These are phyloP conservation scores for Smittium mucronatum DNA, from an alignment of 371 early-diverging fungal species.

Conservation along the genomic window DNA sequence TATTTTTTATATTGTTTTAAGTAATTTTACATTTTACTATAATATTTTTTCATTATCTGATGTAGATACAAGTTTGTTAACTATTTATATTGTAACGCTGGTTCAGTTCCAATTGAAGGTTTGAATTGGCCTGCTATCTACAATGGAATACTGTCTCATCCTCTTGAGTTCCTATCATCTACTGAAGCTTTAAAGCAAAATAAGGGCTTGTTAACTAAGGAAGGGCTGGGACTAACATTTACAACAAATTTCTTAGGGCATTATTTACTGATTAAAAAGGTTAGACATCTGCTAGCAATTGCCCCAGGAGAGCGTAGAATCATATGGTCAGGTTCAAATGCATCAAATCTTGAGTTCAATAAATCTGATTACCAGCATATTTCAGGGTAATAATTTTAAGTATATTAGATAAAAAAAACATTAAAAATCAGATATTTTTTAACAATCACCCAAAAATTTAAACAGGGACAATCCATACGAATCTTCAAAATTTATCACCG, in stretches of 20 bases:
- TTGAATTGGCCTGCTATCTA: conserved; percentile 37
- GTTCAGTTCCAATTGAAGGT: conserved; percentile 46
- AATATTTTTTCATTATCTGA: neutral
- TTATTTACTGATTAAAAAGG: conserved; percentile 55
- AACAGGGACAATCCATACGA: conserved; percentile 48
- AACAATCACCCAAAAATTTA: neutral
- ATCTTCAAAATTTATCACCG: conserved; percentile 61
- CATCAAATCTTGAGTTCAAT: conserved; percentile 36
- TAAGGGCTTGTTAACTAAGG: conserved; percentile 38
- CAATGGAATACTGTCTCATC: conserved; percentile 39
- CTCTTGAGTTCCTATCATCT: conserved; percentile 45
- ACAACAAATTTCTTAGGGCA: conserved; percentile 81
- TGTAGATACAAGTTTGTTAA: conserved; percentile 9
- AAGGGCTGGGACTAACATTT: conserved; percentile 65
- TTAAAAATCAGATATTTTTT: neutral
- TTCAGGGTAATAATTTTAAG: conserved; percentile 27
- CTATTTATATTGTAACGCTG: conserved; percentile 66
- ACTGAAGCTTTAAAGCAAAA: conserved; percentile 53
- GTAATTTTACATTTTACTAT: too few relatives aligned
- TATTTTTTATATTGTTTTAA: too few relatives aligned
- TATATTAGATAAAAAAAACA: neutral
- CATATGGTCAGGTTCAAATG: conserved; percentile 73
- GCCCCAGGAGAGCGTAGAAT: conserved; percentile 46
- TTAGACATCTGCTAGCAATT: conserved; percentile 35
- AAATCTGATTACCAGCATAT: conserved; percentile 60